Evolutionary conservation across 495 filamentous ascomycete genomes (phyloP), one percentile per base, ranked within the genome.

Genomic region (Cenococcum geophilum): DNA sequence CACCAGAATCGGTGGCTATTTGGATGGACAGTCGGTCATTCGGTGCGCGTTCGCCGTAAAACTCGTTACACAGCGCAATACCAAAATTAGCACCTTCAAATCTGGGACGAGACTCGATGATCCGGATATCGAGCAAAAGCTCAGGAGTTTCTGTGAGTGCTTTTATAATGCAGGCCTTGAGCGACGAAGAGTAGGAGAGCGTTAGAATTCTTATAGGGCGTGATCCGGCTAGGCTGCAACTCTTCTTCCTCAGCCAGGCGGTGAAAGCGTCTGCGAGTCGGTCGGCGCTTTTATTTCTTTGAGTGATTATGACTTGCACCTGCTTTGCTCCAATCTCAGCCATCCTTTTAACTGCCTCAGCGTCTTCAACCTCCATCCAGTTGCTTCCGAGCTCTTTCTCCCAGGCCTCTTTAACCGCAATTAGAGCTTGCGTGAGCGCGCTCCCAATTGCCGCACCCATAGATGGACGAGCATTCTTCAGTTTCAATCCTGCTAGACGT

Each of bases 31-130:
- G 40, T 1, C 66, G 21, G 64, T 60, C 21, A 18, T 58, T 48
- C 0, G 64, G 10, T 36, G 59, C 35, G 55, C 53, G 58, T 4
- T 69, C 68, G 0, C 61, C 59, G 37, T 73, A 50, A 77, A 68
- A 1, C 64, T 60, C 1, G 71, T 64, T 0, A 4, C 81, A 63
- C 0, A 88, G 51, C 0, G 74, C 75, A 0, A 75, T 74, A 1
- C 81, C 80, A 27, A 86, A 71, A 12, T 74, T 77, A 6, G 82
- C 80, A 11, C 86, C 86, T 72, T 89, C 86, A 62, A 74, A 86
- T 6, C 83, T 74, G 0, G 86, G 86, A 3, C 86, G 76, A 21
- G 60, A 60, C 48, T 67, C 64, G 0, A 67, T 51, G 42, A 67
- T 58, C 10, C 42, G 55, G 35, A 67, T 18, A 9, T 51, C 4